These are phyloP conservation scores for Cyclotella kingstonii DNA, from an alignment of 108 stramenopile species.

Conservation along the genomic window DNA sequence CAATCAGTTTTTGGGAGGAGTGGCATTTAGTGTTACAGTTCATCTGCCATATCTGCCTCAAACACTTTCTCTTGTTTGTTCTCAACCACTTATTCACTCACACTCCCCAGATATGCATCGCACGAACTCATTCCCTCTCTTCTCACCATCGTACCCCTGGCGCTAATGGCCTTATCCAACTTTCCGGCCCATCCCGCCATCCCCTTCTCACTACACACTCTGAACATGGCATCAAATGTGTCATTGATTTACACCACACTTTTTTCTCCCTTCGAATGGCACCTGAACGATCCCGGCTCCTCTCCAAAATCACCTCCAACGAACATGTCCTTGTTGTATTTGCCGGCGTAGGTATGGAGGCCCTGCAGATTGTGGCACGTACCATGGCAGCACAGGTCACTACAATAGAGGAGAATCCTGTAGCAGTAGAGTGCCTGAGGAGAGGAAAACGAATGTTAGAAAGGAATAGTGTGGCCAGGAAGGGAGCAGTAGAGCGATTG, in stretches of 20 bases:
- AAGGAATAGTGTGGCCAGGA: slow-evolving; percentile 61
- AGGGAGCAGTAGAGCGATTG: slow-evolving; percentile 70
- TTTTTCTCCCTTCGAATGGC: slow-evolving; percentile 88
- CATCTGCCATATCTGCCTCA: neutral
- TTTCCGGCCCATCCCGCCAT: slow-evolving; percentile 63
- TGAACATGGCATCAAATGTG: slow-evolving; percentile 85
- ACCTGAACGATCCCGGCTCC: slow-evolving; percentile 76
- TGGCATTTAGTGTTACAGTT: neutral
- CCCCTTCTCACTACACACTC: slow-evolving; percentile 77
- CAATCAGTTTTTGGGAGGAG: too few species aligned
- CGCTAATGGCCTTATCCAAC: slow-evolving; percentile 48
- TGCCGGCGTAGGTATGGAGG: slow-evolving; percentile 86
- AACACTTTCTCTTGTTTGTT: too few species aligned
- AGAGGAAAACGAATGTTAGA: slow-evolving; percentile 67
- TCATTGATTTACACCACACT: slow-evolving; percentile 75
- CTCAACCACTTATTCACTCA: neutral
- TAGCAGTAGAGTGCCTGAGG: slow-evolving; percentile 64
- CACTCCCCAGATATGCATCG: slow-evolving; percentile 30
- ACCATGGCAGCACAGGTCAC: slow-evolving; percentile 71
- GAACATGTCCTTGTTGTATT: slow-evolving; percentile 81
- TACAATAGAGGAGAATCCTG: slow-evolving; percentile 72
- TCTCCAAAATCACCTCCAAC: slow-evolving; percentile 79
- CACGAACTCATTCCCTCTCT: slow-evolving; percentile 27
- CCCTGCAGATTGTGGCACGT: slow-evolving; percentile 73
- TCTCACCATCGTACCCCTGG: slow-evolving; percentile 68